Conservation (phyloP, 805 yeast genomes). For the Monosporozyma unispora region DNA sequence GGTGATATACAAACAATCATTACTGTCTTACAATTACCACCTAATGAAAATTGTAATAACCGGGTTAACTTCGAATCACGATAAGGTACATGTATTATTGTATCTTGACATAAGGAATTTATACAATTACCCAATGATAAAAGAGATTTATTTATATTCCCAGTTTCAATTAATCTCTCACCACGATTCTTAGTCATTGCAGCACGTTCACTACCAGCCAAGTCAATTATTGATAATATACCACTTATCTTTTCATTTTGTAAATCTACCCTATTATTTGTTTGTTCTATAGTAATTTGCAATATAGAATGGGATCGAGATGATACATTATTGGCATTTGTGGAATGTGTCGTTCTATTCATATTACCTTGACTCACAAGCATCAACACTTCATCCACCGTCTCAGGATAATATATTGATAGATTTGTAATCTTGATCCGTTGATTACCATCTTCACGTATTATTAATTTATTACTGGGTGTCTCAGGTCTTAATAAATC, state of each 20-base stretch:
- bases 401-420: conserved; percentile 49
- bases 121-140: conserved; percentile 90
- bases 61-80: conserved; percentile 86
- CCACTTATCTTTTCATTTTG: conserved; percentile 63
- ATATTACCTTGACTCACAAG: conserved; percentile 61
- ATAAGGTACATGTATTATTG: conserved; percentile 70
- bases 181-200: conserved; percentile 84
- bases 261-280: conserved; percentile 36
- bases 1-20: conserved; percentile 96
- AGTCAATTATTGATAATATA: conserved; percentile 76
- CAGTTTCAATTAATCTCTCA: conserved; percentile 76
- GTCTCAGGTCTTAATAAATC: conserved; percentile 62
- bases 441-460: conserved; percentile 64
- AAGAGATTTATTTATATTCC: conserved; percentile 81
- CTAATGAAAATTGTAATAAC: conserved; percentile 76
- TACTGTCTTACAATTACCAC: conserved; percentile 90
- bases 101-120: conserved; percentile 74
- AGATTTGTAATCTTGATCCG: conserved; percentile 64
- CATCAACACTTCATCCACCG: conserved; percentile 71
- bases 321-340: conserved; percentile 84
- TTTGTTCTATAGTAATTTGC: conserved; percentile 64
- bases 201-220: conserved; percentile 95
- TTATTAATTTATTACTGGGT: conserved; percentile 38
- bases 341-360: conserved; percentile 75
- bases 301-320: conserved; percentile 92